phyloP scores from a whole-genome alignment of 495 filamentous ascomycete genomes.

The Haplographium delicatum region DNA sequence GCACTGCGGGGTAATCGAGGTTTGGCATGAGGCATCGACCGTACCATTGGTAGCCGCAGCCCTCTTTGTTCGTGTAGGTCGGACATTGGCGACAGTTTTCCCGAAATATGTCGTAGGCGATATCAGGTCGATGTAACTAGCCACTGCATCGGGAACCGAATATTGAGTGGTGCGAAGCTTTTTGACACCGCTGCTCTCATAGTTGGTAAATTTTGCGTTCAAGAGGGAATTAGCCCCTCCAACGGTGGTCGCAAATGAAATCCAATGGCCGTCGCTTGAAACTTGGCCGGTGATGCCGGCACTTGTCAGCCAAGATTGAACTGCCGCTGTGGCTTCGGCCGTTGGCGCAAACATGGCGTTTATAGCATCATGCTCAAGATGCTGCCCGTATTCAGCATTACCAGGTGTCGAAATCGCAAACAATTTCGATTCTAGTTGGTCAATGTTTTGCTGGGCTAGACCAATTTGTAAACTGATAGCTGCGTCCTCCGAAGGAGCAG shows the following conservation, averaged over 20 bases:
- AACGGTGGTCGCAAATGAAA: constrained; percentile 46
- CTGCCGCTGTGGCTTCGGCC: constrained; percentile 33
- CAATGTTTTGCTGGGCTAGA: constrained; percentile 42
- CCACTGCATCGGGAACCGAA: constrained; percentile 54
- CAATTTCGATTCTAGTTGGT: constrained; percentile 49
- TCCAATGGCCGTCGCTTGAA: constrained; percentile 38
- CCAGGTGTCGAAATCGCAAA: constrained; percentile 53
- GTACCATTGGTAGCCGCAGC: constrained; percentile 9
- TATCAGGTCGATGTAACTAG: constrained; percentile 48
- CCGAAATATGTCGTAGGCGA: constrained; percentile 57
- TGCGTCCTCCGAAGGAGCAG: constrained; percentile 23
- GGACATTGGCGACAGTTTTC: constrained; percentile 29
- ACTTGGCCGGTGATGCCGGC: constrained; percentile 43
- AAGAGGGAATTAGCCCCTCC: constrained; percentile 44
- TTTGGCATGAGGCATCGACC: constrained; percentile 41
- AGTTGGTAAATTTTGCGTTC: constrained; percentile 41
- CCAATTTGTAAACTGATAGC: constrained; percentile 37
- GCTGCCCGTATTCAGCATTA: constrained; percentile 49
- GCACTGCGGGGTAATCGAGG: constrained; percentile 51
- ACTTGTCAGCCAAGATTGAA: constrained; percentile 43
- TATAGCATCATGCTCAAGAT: constrained; percentile 46
- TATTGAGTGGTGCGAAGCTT: constrained; percentile 55
- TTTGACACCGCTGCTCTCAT: constrained; percentile 29
- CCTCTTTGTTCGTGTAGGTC: constrained; percentile 21
- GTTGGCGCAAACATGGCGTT: constrained; percentile 48